phyloP scores from a whole-genome alignment of 2,329 filamentous ascomycete species.

The Microcera coccophila region DNA sequence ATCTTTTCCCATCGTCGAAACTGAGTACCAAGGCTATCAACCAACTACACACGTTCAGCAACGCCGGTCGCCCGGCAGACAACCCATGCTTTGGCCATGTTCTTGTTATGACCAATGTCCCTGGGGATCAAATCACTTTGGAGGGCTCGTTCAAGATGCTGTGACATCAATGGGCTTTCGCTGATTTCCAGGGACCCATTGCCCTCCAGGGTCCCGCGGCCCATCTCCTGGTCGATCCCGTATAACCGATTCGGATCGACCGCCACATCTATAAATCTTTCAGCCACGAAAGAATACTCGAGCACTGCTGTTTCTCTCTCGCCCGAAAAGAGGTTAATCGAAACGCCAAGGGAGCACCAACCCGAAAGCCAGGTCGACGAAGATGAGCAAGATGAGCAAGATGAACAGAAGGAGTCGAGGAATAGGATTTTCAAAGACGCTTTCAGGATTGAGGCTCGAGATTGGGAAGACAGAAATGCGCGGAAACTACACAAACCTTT shows the following conservation, averaged over 20 bases:
- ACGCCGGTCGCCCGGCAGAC: background rate
- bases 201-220: slow-evolving; percentile 16
- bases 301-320: background rate
- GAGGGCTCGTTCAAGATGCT: slow-evolving; percentile 38
- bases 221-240: slow-evolving; percentile 4
- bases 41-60: background rate
- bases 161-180: slow-evolving; percentile 22
- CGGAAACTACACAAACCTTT: slow-evolving; percentile 25
- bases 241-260: slow-evolving; percentile 19
- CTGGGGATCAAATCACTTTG: slow-evolving; percentile 42
- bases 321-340: background rate
- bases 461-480: slow-evolving; percentile 15
- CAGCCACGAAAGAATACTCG: slow-evolving; percentile 2
- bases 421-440: slow-evolving; percentile 29
- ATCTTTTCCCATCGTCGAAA: slow-evolving; percentile 17
- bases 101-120: slow-evolving; percentile 43
- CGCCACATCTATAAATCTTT: slow-evolving; percentile 1
- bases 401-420: slow-evolving; percentile 7
- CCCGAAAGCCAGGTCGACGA: background rate
- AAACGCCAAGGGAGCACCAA: background rate
- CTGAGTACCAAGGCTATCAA: background rate
- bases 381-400: too few species aligned
- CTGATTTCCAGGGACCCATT: slow-evolving; percentile 18
- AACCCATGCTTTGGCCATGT: slow-evolving; percentile 31
- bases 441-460: slow-evolving; percentile 23